phyloP scores from a whole-genome alignment of 495 filamentous ascomycete genomes.

The Stereocaulon alpinum region DNA sequence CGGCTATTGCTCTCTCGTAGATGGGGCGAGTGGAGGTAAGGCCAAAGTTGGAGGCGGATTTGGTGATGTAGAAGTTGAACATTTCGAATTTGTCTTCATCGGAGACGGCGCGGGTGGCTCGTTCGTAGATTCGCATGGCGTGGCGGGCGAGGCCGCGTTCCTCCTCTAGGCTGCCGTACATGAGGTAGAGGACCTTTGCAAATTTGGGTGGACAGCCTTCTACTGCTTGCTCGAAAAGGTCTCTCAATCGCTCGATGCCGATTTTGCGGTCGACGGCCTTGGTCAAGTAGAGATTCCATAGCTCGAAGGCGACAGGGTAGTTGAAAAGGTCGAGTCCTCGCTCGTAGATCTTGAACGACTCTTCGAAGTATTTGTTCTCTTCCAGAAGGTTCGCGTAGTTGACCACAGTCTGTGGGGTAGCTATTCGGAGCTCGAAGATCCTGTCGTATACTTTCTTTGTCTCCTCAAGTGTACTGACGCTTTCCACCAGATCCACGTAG shows the following conservation, averaged over 20 bases:
- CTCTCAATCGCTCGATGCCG: conserved; percentile 83
- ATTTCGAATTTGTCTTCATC: conserved; percentile 94
- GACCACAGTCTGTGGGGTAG: conserved; percentile 94
- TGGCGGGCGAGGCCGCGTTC: conserved; percentile 92
- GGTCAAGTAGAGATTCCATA: conserved; percentile 97
- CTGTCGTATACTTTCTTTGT: conserved; percentile 90
- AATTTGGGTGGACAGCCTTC: conserved; percentile 94
- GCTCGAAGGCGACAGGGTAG: conserved; percentile 94
- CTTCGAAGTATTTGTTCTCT: conserved; percentile 92
- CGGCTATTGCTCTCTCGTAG: conserved; percentile 89
- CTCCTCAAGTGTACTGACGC: conserved; percentile 82
- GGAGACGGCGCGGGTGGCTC: conserved; percentile 87
- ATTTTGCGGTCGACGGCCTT: conserved; percentile 96
- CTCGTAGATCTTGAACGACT: conserved; percentile 96
- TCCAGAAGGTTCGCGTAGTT: conserved; percentile 97
- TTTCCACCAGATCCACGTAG: conserved; percentile 97
- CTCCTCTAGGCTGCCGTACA: conserved; percentile 97
- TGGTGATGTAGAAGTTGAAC: conserved; percentile 99
- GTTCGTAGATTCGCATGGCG: conserved; percentile 98
- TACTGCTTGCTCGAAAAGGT: conserved; percentile 95
- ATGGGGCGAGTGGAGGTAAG: conserved; percentile 91
- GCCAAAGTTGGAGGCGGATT: conserved; percentile 96
- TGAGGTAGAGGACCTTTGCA: conserved; percentile 88
- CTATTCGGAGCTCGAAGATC: conserved; percentile 96
- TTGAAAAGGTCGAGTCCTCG: conserved; percentile 92